Percentiles rank a stretch among this genome's conserved stretches.
These are phyloP conservation scores for Phytophthora niederhauseri DNA, from an alignment of 352 stramenopile species.

Conservation along the genomic window DNA sequence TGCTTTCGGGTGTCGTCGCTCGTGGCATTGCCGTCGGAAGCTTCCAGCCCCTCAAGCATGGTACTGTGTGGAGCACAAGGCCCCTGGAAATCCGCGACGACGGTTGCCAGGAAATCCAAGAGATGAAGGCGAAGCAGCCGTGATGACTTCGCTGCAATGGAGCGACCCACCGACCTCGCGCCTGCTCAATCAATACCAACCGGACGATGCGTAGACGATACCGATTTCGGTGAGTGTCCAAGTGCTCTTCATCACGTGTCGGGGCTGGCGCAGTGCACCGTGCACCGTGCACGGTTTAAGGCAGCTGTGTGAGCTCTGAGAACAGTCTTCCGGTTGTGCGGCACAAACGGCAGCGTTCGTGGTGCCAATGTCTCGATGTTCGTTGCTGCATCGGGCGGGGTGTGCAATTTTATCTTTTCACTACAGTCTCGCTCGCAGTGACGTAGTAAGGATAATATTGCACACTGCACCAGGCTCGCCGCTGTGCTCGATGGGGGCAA, in stretches of 20 bases:
- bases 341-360: neutral
- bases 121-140: no score
- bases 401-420: neutral
- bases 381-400: neutral
- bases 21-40: no score
- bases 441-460: neutral
- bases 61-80: no score
- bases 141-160: no score
- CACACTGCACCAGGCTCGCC: neutral
- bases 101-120: no score
- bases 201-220: neutral
- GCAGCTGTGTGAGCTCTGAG: neutral
- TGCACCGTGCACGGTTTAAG: no score
- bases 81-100: no score
- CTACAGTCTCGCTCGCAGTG: neutral
- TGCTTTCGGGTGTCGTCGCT: neutral
- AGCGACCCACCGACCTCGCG: no score
- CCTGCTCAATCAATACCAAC: no score
- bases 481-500: neutral
- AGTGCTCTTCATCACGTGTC: neutral
- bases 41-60: no score
- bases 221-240: neutral
- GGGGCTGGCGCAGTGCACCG: neutral
- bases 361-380: neutral
- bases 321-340: neutral